Evolutionary conservation across 306 rosid species (phyloP), one percentile per base, ranked within the genome.

Genomic region (Sphenostylis stenocarpa): DNA sequence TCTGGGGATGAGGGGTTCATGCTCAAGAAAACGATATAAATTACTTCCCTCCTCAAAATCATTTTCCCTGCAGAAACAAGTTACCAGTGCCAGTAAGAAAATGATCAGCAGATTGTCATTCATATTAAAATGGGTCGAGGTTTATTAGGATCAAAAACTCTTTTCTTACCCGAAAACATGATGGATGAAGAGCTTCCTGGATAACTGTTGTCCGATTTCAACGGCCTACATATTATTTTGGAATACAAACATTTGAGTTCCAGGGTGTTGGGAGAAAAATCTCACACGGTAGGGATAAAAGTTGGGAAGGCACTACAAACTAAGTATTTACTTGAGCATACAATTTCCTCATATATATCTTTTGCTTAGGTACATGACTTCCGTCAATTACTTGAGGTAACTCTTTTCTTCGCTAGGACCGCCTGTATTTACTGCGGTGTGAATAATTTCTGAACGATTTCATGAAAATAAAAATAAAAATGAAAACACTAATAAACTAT

Each of bases 11-110:
- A 81, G 88, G 1, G 96, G 87, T 82, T 90, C 97, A 34, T 92
- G 98, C 87, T 95, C 98, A 39, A 95, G 92, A 75, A 95, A 95
- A 66, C 97, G 96, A 68, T 92, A 95, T 36, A 84, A 85, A 49
- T 92, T 88, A 76, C 87, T 88, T 55, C 98, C 99, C 49, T 95
- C 99, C 78, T 82, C 93, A 77, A 95, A 91, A 16, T 86, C 92
- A 62, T 81, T 88, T 82, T 89, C 97, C 85, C 99, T 95, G 28
- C 82, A 78, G 28, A 82, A 62, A 39, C n/a, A 71, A 28, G 81
- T 76, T 80, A 34, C 63, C 73, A 7, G 36, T 48, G 63, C 78
- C 53, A 57, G 51, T 34, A 53, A 83, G 64, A 48, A 57, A 77
- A 53, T 19, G 9, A 70, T 44, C 57, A 67, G 19, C 29, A 76